Conservation (phyloP, 176 grass and related monocot species). For the Leersia perrieri region DNA sequence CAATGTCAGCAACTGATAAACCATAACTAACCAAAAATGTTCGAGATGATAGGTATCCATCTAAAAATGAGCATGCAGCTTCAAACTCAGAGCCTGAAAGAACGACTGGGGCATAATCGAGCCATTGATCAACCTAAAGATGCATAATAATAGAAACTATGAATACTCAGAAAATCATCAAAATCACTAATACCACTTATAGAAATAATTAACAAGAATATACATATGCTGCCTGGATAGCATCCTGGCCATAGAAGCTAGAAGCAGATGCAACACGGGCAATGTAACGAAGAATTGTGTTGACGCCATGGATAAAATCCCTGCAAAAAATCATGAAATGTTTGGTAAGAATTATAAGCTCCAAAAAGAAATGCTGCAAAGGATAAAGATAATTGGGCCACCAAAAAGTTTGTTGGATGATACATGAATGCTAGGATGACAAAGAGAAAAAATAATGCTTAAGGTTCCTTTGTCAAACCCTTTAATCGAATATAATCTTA, state of each 20-base stretch:
- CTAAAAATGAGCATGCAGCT: slow-evolving; percentile 55
- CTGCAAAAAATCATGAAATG: slow-evolving; percentile 43
- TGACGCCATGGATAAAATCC: slow-evolving; percentile 59
- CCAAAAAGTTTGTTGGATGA: background rate
- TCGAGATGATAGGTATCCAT: slow-evolving; percentile 51
- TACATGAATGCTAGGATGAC: background rate
- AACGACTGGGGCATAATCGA: slow-evolving; percentile 63
- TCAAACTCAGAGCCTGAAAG: slow-evolving; percentile 79
- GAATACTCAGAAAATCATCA: background rate
- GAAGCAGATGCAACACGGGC: slow-evolving; percentile 50
- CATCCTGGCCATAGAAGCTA: slow-evolving; percentile 61
- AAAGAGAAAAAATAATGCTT: background rate
- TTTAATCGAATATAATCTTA: background rate
- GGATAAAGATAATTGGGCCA: slow-evolving; percentile 15
- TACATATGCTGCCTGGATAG: slow-evolving; percentile 69
- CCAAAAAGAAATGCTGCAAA: background rate
- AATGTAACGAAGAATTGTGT: slow-evolving; percentile 65
- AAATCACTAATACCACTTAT: background rate
- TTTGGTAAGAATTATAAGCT: background rate
- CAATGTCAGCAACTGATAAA: slow-evolving; percentile 74
- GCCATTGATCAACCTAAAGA: slow-evolving; percentile 87
- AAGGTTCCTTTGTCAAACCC: background rate
- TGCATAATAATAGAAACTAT: slow-evolving; percentile 16
- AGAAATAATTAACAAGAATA: slow-evolving; percentile 15
- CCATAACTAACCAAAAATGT: slow-evolving; percentile 80